Percentiles rank a stretch among this genome's conserved stretches.
These are phyloP conservation scores for Poa annua DNA, from an alignment of 176 grass and related monocot genomes.

Conservation along the genomic window DNA sequence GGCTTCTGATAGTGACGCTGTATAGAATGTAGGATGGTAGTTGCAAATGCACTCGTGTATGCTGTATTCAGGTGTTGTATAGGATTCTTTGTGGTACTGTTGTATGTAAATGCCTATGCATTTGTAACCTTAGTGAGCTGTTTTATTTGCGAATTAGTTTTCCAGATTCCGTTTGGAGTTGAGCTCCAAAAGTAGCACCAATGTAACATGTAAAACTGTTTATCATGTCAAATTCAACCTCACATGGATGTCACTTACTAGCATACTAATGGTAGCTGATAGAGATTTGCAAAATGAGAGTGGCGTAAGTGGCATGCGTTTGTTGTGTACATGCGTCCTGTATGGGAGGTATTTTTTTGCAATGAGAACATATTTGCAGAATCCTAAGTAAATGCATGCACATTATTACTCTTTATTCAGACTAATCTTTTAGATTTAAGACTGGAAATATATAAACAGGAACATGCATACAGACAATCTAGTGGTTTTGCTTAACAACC, in stretches of 20 bases:
- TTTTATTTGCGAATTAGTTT: conserved; percentile 3
- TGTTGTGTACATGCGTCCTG: not conserved
- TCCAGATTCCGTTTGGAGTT: not conserved
- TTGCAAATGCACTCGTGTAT: conserved; percentile 26
- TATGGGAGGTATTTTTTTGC: not conserved
- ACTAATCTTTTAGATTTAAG: not conserved
- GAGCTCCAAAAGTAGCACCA: not conserved
- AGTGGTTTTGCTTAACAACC: not conserved
- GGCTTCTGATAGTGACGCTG: conserved; percentile 19
- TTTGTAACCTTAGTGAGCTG: conserved; percentile 26
- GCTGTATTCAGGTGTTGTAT: conserved; percentile 33
- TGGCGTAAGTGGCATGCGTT: not conserved
- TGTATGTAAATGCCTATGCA: conserved; percentile 43
- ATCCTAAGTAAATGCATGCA: not conserved
- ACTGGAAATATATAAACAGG: not conserved
- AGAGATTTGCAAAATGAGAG: not conserved
- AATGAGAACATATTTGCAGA: not conserved
- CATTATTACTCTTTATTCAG: not conserved
- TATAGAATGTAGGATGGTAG: conserved; percentile 36
- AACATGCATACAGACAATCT: not conserved
- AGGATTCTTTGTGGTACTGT: conserved; percentile 42
- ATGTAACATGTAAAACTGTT: conserved; percentile 23
- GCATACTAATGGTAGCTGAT: no score
- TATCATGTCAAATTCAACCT: conserved; percentile 3
- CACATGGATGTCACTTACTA: not conserved